These are phyloP conservation scores for Trichoderma afroharzianum DNA, from an alignment of 2,329 filamentous ascomycete species.

Conservation along the genomic window DNA sequence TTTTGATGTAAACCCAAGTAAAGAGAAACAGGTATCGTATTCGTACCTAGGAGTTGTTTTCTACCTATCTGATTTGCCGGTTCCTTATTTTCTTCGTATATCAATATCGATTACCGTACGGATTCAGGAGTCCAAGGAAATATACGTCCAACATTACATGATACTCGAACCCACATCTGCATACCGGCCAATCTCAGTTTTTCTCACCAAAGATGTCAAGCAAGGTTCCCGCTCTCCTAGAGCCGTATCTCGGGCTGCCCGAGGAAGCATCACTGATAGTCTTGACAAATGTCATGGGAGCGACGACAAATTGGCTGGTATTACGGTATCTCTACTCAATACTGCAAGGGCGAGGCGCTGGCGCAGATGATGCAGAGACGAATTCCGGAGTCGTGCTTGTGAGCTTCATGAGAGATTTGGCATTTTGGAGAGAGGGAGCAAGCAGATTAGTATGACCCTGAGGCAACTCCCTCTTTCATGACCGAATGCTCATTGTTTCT, in stretches of 20 bases:
- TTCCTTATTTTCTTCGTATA: not conserved
- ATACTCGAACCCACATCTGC: too few relatives aligned
- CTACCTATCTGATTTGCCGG: not conserved
- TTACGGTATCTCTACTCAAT: constrained; percentile 53
- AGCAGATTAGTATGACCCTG: constrained; percentile 55
- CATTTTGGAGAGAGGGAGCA: constrained; percentile 73
- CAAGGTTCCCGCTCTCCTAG: constrained; percentile 59
- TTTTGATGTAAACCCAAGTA: not conserved
- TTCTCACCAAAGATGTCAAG: constrained; percentile 37
- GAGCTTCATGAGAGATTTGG: constrained; percentile 74
- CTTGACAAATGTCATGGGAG: constrained; percentile 64
- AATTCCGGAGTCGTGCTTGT: constrained; percentile 64
- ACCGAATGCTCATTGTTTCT: not conserved
- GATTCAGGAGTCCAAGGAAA: not conserved
- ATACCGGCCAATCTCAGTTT: not conserved
- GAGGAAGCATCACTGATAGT: constrained; percentile 58
- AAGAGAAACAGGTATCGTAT: not conserved
- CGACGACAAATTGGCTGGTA: constrained; percentile 63
- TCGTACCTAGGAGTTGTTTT: not conserved
- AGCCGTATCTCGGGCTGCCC: constrained; percentile 59
- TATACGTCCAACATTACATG: not conserved
- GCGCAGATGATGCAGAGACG: constrained; percentile 20
- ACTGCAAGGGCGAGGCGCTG: constrained; percentile 29
- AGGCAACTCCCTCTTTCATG: too few relatives aligned
- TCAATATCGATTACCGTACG: not conserved